phyloP scores from a whole-genome alignment of 2,329 filamentous ascomycete genomes.

The Colletotrichum tamarilloi region DNA sequence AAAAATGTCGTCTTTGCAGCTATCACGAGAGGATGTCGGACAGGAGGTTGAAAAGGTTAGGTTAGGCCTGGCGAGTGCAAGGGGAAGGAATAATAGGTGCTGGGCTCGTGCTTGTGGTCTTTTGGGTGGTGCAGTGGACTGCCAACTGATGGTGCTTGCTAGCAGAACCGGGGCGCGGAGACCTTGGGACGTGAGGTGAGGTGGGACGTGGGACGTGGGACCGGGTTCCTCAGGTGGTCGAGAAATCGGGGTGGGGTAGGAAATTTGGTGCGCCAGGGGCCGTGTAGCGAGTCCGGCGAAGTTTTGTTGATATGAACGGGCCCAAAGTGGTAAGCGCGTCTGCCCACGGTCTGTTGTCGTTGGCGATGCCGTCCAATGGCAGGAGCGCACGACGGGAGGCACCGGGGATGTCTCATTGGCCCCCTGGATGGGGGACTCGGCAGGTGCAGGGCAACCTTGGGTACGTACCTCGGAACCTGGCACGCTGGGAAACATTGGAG shows the following conservation, averaged over 20 bases:
- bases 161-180: background rate
- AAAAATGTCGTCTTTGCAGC: conserved; percentile 32
- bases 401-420: conserved; percentile 20
- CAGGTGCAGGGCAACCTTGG: conserved; percentile 19
- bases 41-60: conserved; percentile 34
- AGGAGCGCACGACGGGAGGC: conserved; percentile 4
- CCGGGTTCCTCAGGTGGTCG: conserved; percentile 28
- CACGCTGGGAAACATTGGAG: background rate
- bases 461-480: background rate
- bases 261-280: conserved; percentile 37
- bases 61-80: conserved; percentile 27
- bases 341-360: conserved; percentile 28
- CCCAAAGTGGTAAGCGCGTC: conserved; percentile 38
- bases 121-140: conserved; percentile 14
- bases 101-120: conserved; percentile 29
- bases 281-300: conserved; percentile 29
- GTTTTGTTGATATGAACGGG: conserved; percentile 36
- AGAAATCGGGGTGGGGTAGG: conserved; percentile 24
- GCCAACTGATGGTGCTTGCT: conserved; percentile 10
- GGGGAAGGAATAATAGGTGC: conserved; percentile 31
- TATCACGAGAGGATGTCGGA: conserved; percentile 34
- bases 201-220: conserved; percentile 1
- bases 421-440: conserved; percentile 11
- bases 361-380: conserved; percentile 17
- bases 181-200: conserved; percentile 3